These are phyloP conservation scores for Sarcodon aspratus DNA, from an alignment of 768 basidiomycete genomes.

Conservation along the genomic window DNA sequence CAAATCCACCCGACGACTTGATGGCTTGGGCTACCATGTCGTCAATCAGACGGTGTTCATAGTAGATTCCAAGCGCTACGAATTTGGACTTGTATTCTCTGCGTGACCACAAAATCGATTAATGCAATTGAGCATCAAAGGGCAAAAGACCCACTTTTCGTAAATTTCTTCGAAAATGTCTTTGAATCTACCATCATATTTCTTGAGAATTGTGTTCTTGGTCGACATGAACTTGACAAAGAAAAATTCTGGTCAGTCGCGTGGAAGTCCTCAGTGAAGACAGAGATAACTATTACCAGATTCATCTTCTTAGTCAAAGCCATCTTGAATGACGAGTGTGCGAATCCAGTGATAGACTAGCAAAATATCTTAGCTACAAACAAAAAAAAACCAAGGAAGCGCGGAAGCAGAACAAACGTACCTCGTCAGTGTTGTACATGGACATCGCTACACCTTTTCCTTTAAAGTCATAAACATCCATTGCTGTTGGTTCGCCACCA, in stretches of 20 bases:
- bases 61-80: slow-evolving; percentile 65
- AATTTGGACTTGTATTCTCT: slow-evolving; percentile 64
- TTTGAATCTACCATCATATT: slow-evolving; percentile 98
- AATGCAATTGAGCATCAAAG: not conserved
- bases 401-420: slow-evolving; percentile 16
- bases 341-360: slow-evolving; percentile 88
- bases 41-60: slow-evolving; percentile 95
- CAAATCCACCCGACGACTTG: slow-evolving; percentile 86
- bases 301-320: slow-evolving; percentile 70
- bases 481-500: slow-evolving; percentile 49
- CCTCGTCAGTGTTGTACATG: slow-evolving; percentile 99
- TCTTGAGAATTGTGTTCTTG: slow-evolving; percentile 96
- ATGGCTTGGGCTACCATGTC: slow-evolving; percentile 98
- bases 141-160: slow-evolving; percentile 36
- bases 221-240: slow-evolving; percentile 79
- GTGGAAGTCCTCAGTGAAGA: not conserved
- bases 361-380: too few relatives aligned
- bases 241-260: not conserved
- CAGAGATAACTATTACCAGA: slow-evolving; percentile 26
- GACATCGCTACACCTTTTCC: slow-evolving; percentile 87
- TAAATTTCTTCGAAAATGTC: slow-evolving; percentile 98
- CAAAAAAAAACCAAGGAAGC: not conserved
- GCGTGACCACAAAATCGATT: not conserved
- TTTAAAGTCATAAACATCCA: slow-evolving; percentile 92
- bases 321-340: slow-evolving; percentile 98